Percentiles rank a stretch among this genome's conserved stretches.
Evolutionary conservation across 345 rosid genomes (phyloP).

Genomic region (Aquilaria malaccensis): DNA sequence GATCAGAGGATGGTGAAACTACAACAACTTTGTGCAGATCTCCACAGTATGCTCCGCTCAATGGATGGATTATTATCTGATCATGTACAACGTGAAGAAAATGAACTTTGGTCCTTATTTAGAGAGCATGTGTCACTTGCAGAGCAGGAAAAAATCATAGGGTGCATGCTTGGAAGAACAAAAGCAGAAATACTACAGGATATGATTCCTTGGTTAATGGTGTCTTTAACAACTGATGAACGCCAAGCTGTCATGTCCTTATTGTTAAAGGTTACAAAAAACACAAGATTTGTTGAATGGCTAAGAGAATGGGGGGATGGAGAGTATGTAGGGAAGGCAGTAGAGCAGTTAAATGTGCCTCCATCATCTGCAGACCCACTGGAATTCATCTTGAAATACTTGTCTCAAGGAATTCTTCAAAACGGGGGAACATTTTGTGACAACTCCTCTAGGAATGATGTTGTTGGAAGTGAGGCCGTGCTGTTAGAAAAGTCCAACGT

Average conservation of each 20-base stretch:
- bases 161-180: constrained; percentile 61
- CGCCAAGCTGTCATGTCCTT: constrained; percentile 46
- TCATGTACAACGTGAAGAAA: constrained; percentile 64
- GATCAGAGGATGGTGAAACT: constrained; percentile 23
- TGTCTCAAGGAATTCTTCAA: constrained; percentile 32
- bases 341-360: constrained; percentile 26
- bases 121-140: constrained; percentile 47
- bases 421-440: constrained; percentile 18
- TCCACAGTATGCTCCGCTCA: constrained; percentile 52
- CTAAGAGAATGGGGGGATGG: constrained; percentile 78
- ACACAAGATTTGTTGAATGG: constrained; percentile 83
- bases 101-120: constrained; percentile 65
- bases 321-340: constrained; percentile 22
- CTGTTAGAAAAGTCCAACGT: constrained; percentile 14
- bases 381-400: constrained; percentile 53
- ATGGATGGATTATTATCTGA: constrained; percentile 60
- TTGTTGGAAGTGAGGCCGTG: constrained; percentile 13
- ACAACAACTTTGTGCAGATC: constrained; percentile 44
- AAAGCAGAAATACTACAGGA: constrained; percentile 64
- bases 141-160: constrained; percentile 75
- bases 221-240: constrained; percentile 51
- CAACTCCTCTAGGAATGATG: constrained; percentile 13
- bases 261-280: constrained; percentile 57
- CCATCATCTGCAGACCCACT: constrained; percentile 37
- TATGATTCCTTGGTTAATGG: constrained; percentile 76